Conservation (phyloP, 2,329 filamentous ascomycete species). For the Chrysoporthe austroafricana region DNA sequence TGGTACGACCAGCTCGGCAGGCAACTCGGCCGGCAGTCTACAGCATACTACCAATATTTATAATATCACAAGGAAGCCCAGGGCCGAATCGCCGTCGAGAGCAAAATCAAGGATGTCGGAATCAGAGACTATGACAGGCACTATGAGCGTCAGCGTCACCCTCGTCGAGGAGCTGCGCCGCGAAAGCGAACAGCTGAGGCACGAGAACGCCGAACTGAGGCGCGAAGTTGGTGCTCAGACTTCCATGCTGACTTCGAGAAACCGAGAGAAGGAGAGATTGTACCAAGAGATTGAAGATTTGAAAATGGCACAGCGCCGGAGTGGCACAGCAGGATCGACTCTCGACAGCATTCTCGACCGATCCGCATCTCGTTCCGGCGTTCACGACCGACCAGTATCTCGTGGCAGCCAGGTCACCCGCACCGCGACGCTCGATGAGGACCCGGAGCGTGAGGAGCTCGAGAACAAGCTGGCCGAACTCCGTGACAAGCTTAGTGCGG, state of each 20-base stretch:
- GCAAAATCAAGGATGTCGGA: constrained; percentile 57
- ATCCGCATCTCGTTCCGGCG: constrained; percentile 82
- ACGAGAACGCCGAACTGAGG: constrained; percentile 90
- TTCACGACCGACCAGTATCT: constrained; percentile 72
- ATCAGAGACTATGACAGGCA: constrained; percentile 54
- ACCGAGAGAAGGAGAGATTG: constrained; percentile 90
- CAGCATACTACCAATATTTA: constrained; percentile 69
- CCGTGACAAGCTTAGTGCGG: constrained; percentile 82
- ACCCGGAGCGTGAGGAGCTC: constrained; percentile 81
- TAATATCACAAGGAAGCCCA: constrained; percentile 62
- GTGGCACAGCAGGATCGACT: constrained; percentile 64
- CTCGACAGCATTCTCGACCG: constrained; percentile 92
- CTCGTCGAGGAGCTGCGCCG: constrained; percentile 76
- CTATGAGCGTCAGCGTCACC: constrained; percentile 58
- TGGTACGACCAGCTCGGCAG: constrained; percentile 31
- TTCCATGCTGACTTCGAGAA: constrained; percentile 94
- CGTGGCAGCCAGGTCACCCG: constrained; percentile 71
- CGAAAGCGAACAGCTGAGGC: constrained; percentile 76
- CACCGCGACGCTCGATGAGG: constrained; percentile 64
- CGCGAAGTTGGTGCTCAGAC: constrained; percentile 94
- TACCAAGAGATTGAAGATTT: constrained; percentile 98
- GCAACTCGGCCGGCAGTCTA: constrained; percentile 36
- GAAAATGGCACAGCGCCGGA: constrained; percentile 82
- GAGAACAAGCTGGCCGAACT: constrained; percentile 83
- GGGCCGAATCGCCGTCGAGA: constrained; percentile 50